Percentiles rank a stretch among this genome's conserved stretches.
Conservation (phyloP, 164 flowering plant species). For the Tetracentron sinense region DNA sequence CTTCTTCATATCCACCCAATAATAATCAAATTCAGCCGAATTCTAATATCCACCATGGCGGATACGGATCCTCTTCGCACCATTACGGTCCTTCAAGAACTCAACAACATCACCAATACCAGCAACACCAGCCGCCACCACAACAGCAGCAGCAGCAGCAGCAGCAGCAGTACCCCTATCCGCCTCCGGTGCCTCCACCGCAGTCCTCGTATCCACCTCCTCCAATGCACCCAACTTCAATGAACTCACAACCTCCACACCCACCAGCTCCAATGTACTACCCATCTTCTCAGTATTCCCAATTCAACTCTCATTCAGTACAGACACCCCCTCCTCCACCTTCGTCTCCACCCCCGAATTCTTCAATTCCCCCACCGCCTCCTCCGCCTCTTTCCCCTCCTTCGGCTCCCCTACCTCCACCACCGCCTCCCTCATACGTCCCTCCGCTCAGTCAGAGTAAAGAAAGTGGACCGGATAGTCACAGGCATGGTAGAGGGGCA, state of each 20-base stretch:
- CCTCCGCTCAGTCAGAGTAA: conserved; percentile 26
- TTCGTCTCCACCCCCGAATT: conserved; percentile 49
- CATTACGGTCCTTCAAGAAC: conserved; percentile 26
- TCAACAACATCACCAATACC: conserved; percentile 31
- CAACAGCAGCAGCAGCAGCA: conserved; percentile 33
- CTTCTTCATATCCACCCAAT: conserved; percentile 28
- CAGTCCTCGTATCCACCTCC: conserved; percentile 13
- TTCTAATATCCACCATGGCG: conserved; percentile 34
- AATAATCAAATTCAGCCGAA: conserved; percentile 31
- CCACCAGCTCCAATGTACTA: conserved; percentile 43
- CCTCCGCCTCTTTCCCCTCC: conserved; percentile 33
- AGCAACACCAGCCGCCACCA: conserved; percentile 14
- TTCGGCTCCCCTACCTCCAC: conserved; percentile 50
- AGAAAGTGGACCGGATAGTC: conserved; percentile 23
- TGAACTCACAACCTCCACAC: conserved; percentile 21
- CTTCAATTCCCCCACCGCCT: conserved; percentile 50
- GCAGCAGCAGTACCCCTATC: conserved; percentile 37
- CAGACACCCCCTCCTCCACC: conserved; percentile 47
- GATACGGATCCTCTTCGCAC: conserved; percentile 26
- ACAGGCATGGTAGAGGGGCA: conserved; percentile 19
- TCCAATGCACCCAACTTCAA: conserved; percentile 40
- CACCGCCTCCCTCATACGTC: conserved; percentile 33
- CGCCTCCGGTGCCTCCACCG: conserved; percentile 37
- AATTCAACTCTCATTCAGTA: conserved; percentile 32
- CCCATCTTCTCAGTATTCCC: conserved; percentile 50